Base-by-base conservation (phyloP, 352 stramenopile species). In the Phytophthora citrophthora region DNA sequence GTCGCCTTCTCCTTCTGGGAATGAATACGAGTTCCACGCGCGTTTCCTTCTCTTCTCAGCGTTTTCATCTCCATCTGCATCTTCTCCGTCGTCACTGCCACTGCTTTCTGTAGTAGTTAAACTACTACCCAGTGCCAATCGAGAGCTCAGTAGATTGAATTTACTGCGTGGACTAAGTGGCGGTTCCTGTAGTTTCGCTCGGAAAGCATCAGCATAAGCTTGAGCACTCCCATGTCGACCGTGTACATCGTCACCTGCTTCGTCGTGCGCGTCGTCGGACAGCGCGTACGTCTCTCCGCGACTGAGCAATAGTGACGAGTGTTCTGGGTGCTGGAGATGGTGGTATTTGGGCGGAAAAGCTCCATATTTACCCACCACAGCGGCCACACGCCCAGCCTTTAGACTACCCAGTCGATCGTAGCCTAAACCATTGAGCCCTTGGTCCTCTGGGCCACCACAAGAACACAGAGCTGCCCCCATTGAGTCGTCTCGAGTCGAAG, bases 81-180 rank as follows among this genome's bases (percentile, higher is more conserved):
- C 48, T 15, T 54, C 61, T 12, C 70, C 60, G 2, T 68, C 52
- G 20, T 74, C 53, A n/a, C 45, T 57, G 10, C 41, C 41, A 40
- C 61, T 75, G 36, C 69, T 77, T 11, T 70, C 70, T 13, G 70
- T 74, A 15, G 64, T 49, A 9, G 63, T 57, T n/a, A 67, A 38
- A 41, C 69, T 73, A 40, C 54, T 66, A 24, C 40, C 64, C 23
- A 69, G 15, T 6, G 29, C 62, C 13, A 76, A 40, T 18, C 68
- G 64, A 8, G 65, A 60, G 43, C 74, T 74, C 55, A 91, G 59
- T 44, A 89, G 70, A 50, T 77, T 53, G 60, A 92, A 85, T 55
- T 92, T 92, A 54, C 83, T 89, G 48, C 77, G 76, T 7, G 83
- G 79, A 61, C 81, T 88, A 46, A 92, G 81, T 34, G 82, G 79